Percentiles rank a stretch among this genome's conserved stretches.
These are phyloP conservation scores for Saccharum officinarum DNA, from an alignment of 176 grass and related monocot species.

Conservation along the genomic window DNA sequence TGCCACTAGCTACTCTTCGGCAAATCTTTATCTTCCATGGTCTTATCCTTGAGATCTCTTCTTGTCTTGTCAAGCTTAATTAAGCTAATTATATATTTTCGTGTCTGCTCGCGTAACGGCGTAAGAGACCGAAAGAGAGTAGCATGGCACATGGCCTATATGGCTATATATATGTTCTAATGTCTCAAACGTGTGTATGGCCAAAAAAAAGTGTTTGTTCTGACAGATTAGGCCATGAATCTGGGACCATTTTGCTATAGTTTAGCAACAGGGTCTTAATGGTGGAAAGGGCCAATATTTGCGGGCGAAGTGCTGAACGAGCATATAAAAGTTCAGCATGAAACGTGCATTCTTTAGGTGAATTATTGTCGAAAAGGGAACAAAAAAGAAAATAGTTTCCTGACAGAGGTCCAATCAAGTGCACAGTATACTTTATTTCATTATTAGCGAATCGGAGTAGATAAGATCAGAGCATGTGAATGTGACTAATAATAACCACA, in stretches of 20 bases:
- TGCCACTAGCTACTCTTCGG: neutral
- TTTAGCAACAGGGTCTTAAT: neutral
- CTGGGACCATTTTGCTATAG: neutral
- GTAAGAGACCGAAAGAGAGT: too few species aligned
- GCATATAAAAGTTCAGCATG: neutral
- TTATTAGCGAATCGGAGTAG: neutral
- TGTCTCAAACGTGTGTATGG: neutral
- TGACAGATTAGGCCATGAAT: neutral
- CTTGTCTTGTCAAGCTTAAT: constrained; percentile 17
- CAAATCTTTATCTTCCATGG: neutral
- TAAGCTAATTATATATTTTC: neutral
- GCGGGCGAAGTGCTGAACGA: neutral
- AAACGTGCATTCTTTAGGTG: neutral
- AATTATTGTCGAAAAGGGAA: neutral
- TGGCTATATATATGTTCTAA: neutral
- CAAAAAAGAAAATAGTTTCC: neutral
- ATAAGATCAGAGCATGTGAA: too few species aligned
- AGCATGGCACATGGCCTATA: neutral
- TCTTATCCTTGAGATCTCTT: neutral
- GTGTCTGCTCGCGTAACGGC: neutral
- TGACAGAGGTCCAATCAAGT: constrained; percentile 4
- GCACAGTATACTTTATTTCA: neutral
- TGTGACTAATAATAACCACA: too few species aligned
- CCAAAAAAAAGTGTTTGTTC: neutral
- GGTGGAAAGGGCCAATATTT: neutral